phyloP scores from a whole-genome alignment of 306 rosid species.

The Lablab purpureus region DNA sequence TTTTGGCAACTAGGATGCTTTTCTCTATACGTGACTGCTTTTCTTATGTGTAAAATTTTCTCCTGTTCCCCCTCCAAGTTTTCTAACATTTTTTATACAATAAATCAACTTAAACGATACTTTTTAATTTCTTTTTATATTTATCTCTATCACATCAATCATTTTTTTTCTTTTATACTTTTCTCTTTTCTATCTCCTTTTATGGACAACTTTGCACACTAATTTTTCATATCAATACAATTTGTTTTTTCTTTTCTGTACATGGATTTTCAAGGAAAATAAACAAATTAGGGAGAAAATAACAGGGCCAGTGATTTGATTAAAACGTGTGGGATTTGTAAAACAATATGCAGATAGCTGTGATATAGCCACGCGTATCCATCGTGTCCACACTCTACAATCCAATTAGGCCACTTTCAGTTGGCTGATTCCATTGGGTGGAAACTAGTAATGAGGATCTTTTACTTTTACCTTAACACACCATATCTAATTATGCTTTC shows the following conservation, averaged over 20 bases:
- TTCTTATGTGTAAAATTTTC: constrained; percentile 41
- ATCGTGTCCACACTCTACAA: constrained; percentile 42
- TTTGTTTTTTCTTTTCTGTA: background rate
- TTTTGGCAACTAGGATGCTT: constrained; percentile 36
- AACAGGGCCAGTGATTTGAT: constrained; percentile 16
- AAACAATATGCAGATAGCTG: constrained; percentile 3
- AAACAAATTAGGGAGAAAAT: background rate
- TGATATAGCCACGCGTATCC: constrained; percentile 41
- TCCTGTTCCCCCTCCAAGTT: constrained; percentile 27
- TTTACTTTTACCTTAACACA: constrained; percentile 23
- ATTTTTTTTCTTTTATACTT: background rate
- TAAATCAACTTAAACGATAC: background rate
- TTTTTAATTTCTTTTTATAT: background rate
- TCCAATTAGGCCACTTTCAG: constrained; percentile 47
- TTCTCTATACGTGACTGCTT: constrained; percentile 34
- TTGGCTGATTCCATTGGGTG: constrained; percentile 46
- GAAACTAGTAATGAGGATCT: constrained; percentile 36
- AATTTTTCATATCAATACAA: background rate
- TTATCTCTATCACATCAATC: constrained; percentile 3
- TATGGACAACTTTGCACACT: background rate
- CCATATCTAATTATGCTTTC: constrained; percentile 11
- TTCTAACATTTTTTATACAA: background rate
- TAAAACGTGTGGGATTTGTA: constrained; percentile 36
- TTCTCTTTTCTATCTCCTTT: background rate
- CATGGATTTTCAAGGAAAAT: constrained; percentile 8